Evolutionary conservation across 345 rosid species (phyloP).

Genomic region (Balakata baccata): DNA sequence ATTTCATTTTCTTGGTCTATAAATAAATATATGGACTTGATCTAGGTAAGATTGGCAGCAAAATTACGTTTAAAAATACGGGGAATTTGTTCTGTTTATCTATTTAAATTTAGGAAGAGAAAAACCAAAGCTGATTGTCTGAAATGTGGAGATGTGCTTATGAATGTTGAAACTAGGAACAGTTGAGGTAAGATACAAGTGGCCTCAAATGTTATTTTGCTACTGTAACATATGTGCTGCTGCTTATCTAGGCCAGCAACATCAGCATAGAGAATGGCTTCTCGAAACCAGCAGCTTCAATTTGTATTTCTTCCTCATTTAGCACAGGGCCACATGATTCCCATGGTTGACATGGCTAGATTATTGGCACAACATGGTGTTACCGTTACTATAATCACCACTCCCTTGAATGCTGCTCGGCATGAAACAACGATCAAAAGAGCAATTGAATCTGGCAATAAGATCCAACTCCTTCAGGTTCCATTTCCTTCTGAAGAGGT

Average conservation of each 20-base stretch:
- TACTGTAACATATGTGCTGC: not conserved
- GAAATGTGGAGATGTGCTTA: not conserved
- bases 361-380: constrained; percentile 7
- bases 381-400: constrained; percentile 13
- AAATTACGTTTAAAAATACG: too few relatives aligned
- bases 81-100: not conserved
- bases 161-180: not conserved
- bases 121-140: not conserved
- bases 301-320: constrained; percentile 12
- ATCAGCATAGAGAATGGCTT: not conserved
- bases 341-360: constrained; percentile 16
- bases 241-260: not conserved
- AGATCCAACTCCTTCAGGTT: constrained; percentile 9
- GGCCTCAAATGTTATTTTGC: not conserved
- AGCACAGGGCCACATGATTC: constrained; percentile 16
- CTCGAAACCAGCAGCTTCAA: constrained; percentile 5
- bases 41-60: too few relatives aligned
- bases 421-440: not conserved
- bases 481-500: constrained; percentile 11
- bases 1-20: too few relatives aligned
- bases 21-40: too few relatives aligned
- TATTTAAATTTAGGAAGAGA: not conserved
- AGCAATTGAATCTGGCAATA: constrained; percentile 2
- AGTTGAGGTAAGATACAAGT: not conserved
- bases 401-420: constrained; percentile 14